Conservation (phyloP, 1,139 yeast species). For the Geotrichum bryndzae region DNA sequence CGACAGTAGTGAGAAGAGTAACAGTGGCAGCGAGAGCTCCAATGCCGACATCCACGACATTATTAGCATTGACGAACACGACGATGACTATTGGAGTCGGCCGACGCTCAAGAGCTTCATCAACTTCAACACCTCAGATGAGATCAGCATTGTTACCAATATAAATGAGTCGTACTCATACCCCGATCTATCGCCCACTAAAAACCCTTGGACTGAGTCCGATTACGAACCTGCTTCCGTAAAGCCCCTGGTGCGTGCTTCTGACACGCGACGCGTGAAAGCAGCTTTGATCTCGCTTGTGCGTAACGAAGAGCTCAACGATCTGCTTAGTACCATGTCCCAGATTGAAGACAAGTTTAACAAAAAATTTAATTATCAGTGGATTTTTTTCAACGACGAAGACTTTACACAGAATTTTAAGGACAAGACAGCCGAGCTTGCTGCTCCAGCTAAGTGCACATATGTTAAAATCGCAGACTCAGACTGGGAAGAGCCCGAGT, state of each 20-base stretch:
- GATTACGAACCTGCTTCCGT: conserved; percentile 29
- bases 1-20: neutral
- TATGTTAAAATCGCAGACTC: conserved; percentile 50
- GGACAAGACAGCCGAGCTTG: conserved; percentile 27
- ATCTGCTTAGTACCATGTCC: conserved; percentile 47
- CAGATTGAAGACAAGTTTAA: conserved; percentile 64
- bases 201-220: conserved; percentile 22
- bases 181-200: conserved; percentile 18
- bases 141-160: neutral
- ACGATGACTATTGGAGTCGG: neutral
- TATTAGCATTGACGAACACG: neutral
- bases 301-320: conserved; percentile 52
- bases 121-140: neutral
- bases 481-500: conserved; percentile 61
- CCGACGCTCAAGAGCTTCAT: neutral
- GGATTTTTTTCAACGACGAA: conserved; percentile 69
- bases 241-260: conserved; percentile 23
- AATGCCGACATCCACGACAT: neutral
- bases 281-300: conserved; percentile 74
- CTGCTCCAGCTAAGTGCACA: conserved; percentile 48
- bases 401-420: conserved; percentile 58
- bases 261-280: conserved; percentile 41
- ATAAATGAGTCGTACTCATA: conserved; percentile 5
- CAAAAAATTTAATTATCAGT: conserved; percentile 65
- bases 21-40: neutral